Conservation (phyloP, 2,329 filamentous ascomycete species). For the Epichloe sibirici region DNA sequence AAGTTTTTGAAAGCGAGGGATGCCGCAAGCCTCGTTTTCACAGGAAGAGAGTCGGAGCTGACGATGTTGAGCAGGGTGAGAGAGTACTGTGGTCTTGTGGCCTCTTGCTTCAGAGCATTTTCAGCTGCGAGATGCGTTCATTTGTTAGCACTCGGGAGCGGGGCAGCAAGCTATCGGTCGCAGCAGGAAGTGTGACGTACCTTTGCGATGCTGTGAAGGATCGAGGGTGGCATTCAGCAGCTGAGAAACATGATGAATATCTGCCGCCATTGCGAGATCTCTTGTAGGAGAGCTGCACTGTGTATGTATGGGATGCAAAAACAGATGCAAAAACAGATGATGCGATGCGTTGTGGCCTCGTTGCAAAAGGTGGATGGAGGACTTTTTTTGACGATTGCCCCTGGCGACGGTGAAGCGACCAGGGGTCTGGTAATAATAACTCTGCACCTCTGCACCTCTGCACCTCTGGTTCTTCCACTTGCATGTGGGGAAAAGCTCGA, state of each 20-base stretch:
- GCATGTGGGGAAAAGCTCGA: background rate
- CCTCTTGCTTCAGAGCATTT: slow-evolving; percentile 62
- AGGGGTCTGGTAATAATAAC: background rate
- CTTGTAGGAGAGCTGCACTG: slow-evolving; percentile 10
- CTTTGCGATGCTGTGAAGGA: slow-evolving; percentile 78
- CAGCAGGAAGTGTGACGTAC: slow-evolving; percentile 34
- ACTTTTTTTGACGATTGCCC: slow-evolving; percentile 5
- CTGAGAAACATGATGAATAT: slow-evolving; percentile 55
- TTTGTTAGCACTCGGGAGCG: slow-evolving; percentile 24
- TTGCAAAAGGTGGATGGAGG: slow-evolving; percentile 8
- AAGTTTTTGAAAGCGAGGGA: slow-evolving; percentile 98
- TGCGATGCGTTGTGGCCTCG: slow-evolving; percentile 3
- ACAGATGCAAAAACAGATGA: background rate
- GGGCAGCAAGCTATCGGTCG: slow-evolving; percentile 9
- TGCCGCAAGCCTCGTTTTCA: slow-evolving; percentile 72
- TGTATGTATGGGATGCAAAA: slow-evolving; percentile 6
- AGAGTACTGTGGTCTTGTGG: slow-evolving; percentile 78
- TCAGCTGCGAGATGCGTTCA: slow-evolving; percentile 51
- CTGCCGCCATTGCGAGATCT: slow-evolving; percentile 39
- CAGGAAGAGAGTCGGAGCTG: slow-evolving; percentile 57
- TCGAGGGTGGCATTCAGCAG: slow-evolving; percentile 86
- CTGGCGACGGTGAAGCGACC: background rate
- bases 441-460: no score
- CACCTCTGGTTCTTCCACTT: no score
- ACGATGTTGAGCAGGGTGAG: slow-evolving; percentile 83